A percentile compares a stretch with the other conserved stretches of the same genome.
Evolutionary conservation across 176 grass and related monocot genomes (phyloP).

Genomic region (Aegilops speltoides): DNA sequence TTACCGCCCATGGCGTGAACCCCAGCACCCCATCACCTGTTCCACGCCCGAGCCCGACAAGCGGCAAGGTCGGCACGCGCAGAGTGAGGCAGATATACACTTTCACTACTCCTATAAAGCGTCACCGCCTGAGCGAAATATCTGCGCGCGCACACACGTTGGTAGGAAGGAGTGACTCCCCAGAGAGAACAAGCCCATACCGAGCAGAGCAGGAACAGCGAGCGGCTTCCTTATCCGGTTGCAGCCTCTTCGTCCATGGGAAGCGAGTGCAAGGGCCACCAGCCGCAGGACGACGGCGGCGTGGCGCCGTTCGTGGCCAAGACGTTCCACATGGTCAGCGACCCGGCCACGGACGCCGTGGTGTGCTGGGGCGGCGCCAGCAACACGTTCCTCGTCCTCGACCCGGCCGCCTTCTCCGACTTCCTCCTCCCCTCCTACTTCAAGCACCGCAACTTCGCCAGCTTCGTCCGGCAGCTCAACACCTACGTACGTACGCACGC

Average conservation of each 20-base stretch:
- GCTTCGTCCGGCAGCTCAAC: conserved; percentile 96
- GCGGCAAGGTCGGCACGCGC: conserved; percentile 9
- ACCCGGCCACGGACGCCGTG: conserved; percentile 50
- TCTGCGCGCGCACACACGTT: conserved; percentile 9
- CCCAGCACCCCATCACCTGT: neutral
- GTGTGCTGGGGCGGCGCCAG: conserved; percentile 46
- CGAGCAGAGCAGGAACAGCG: neutral
- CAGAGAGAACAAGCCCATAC: neutral
- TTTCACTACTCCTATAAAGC: neutral
- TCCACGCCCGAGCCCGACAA: neutral
- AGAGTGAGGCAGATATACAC: neutral
- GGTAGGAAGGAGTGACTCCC: neutral
- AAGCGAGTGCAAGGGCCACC: conserved; percentile 32
- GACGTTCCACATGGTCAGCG: conserved; percentile 69
- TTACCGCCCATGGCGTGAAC: neutral
- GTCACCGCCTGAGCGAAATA: conserved; percentile 18
- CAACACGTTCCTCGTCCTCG: conserved; percentile 57
- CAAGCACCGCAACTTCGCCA: conserved; percentile 98
- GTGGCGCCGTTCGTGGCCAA: conserved; percentile 56
- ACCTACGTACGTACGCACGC: conserved; percentile 51
- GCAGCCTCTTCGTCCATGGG: conserved; percentile 6
- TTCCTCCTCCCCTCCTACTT: conserved; percentile 69
- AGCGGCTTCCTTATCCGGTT: conserved; percentile 33
- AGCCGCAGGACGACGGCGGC: neutral
- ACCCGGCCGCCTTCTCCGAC: conserved; percentile 58